Conservation (phyloP, 768 basidiomycete genomes). For the Tephrocybe rancida region DNA sequence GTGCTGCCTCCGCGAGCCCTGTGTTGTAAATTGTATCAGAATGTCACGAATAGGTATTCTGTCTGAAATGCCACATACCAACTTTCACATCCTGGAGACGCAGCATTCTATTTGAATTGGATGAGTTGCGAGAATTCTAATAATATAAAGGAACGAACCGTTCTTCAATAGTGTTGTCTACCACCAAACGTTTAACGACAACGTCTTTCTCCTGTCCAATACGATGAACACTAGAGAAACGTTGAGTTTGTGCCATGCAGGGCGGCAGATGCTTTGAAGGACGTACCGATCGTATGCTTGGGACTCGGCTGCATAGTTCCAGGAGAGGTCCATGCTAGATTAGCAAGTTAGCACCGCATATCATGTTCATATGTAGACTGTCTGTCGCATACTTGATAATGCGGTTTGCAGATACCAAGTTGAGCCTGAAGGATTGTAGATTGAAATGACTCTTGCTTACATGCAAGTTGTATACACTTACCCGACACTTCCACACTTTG, state of each 20-base stretch:
- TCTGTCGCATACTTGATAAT: slow-evolving; percentile 57
- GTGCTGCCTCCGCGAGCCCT: slow-evolving; percentile 67
- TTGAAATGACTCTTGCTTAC: no score
- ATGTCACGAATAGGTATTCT: not conserved
- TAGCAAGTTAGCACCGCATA: not conserved
- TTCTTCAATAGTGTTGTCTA: slow-evolving; percentile 75
- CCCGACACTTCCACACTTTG: slow-evolving; percentile 73
- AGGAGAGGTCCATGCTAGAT: slow-evolving; percentile 67
- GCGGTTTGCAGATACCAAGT: slow-evolving; percentile 68
- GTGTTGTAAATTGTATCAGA: not conserved
- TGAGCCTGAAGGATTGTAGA: slow-evolving; percentile 39
- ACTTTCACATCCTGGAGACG: slow-evolving; percentile 69
- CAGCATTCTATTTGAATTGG: slow-evolving; percentile 51
- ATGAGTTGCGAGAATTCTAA: not conserved
- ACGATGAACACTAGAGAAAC: slow-evolving; percentile 58
- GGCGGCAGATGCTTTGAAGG: not conserved
- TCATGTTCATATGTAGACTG: not conserved
- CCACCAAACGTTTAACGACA: slow-evolving; percentile 65
- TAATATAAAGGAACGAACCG: slow-evolving; percentile 45
- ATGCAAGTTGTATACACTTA: slow-evolving; percentile 2
- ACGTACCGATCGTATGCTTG: slow-evolving; percentile 58
- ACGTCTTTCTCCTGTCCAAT: slow-evolving; percentile 74
- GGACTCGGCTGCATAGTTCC: slow-evolving; percentile 74
- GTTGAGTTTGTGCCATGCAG: slow-evolving; percentile 19
- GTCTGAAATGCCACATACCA: slow-evolving; percentile 31